Percentiles rank a stretch among this genome's conserved stretches.
Conservation (phyloP, 208 protist species). For the Naegleria gruberi region DNA sequence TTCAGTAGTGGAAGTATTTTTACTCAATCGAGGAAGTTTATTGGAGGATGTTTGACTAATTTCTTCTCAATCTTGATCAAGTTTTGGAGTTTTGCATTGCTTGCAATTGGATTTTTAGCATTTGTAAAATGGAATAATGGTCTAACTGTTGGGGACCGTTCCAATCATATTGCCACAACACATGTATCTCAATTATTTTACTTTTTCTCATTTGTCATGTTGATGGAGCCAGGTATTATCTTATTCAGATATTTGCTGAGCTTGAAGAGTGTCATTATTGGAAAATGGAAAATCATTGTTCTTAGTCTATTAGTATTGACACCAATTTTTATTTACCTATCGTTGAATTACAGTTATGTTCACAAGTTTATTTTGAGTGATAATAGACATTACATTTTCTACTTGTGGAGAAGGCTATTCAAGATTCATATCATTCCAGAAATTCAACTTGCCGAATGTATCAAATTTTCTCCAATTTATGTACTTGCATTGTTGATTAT, state of each 20-base stretch:
- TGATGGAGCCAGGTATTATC: neutral
- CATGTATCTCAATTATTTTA: constrained; percentile 35
- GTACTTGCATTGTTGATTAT: neutral
- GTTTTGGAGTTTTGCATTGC: constrained; percentile 6
- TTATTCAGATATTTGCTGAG: neutral
- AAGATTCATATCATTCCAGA: neutral
- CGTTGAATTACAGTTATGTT: neutral
- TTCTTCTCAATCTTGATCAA: neutral
- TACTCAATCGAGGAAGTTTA: neutral
- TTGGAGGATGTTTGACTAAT: constrained; percentile 11
- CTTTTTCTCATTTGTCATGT: neutral
- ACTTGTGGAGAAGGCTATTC: constrained; percentile 34
- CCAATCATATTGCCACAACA: constrained; percentile 27
- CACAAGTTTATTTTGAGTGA: constrained; percentile 41
- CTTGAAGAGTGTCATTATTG: neutral
- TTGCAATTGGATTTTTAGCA: constrained; percentile 24
- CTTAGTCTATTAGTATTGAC: neutral
- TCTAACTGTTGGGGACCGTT: constrained; percentile 34
- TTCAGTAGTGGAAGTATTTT: neutral
- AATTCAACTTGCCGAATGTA: neutral
- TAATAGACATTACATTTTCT: constrained; percentile 44
- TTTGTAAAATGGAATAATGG: constrained; percentile 28
- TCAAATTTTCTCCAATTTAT: constrained; percentile 20
- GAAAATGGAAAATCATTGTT: neutral
- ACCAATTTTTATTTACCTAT: neutral